A percentile compares a stretch with the other conserved stretches of the same genome.
Evolutionary conservation across 306 rosid genomes (phyloP).

Genomic region (Cucurbita ficifolia): DNA sequence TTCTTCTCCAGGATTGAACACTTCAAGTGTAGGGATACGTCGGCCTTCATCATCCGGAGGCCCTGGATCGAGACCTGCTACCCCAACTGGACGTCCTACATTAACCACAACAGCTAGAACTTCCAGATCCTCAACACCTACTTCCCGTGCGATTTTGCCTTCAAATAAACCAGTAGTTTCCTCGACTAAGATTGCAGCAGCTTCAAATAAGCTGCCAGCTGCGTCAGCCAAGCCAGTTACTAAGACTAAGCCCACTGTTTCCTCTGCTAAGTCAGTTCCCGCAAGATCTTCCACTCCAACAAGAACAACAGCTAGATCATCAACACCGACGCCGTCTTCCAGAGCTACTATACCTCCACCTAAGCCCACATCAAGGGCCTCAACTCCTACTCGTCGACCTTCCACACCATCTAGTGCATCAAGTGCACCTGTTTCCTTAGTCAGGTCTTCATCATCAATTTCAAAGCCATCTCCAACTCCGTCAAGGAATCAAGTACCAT

Average conservation of each 20-base stretch:
- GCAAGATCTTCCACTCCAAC: constrained; percentile 77
- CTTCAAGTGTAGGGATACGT: constrained; percentile 54
- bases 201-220: background rate
- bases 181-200: constrained; percentile 32
- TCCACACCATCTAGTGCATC: constrained; percentile 53
- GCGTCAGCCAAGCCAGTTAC: constrained; percentile 37
- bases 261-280: constrained; percentile 29
- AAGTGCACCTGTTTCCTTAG: constrained; percentile 34
- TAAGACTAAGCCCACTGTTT: constrained; percentile 20
- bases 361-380: constrained; percentile 60
- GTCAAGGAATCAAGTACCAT: constrained; percentile 46
- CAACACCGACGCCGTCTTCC: constrained; percentile 81
- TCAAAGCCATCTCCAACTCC: constrained; percentile 37
- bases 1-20: constrained; percentile 60
- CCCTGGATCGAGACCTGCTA: constrained; percentile 77
- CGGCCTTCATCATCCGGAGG: constrained; percentile 86
- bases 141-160: constrained; percentile 52
- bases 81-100: constrained; percentile 69
- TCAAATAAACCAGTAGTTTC: constrained; percentile 30
- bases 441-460: constrained; percentile 31
- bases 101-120: constrained; percentile 44
- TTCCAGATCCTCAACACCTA: constrained; percentile 79
- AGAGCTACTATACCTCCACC: constrained; percentile 67
- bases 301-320: constrained; percentile 61
- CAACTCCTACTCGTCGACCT: constrained; percentile 83